A percentile compares a stretch with the other conserved stretches of the same genome.
Evolutionary conservation across 2,329 filamentous ascomycete species (phyloP).

Genomic region (Fusarium keratoplasticum): DNA sequence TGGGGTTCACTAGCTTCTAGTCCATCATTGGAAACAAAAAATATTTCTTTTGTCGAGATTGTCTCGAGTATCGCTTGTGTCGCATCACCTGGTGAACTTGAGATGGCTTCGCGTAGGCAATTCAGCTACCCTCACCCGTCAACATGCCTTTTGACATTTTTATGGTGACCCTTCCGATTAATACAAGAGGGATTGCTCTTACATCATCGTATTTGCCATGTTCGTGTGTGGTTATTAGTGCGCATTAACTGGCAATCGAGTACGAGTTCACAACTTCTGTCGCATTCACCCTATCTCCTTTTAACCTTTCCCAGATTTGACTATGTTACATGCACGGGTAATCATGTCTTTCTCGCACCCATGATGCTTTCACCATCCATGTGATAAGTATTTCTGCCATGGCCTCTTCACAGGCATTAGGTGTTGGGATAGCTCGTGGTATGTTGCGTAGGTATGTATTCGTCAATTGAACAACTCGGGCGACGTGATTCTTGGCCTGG

Average conservation of each 20-base stretch:
- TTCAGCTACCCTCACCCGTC: accelerated
- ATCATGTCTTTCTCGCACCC: background rate
- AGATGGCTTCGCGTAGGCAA: background rate
- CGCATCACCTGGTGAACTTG: background rate
- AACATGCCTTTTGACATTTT: too few species aligned
- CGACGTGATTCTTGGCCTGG: background rate
- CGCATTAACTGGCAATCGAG: background rate
- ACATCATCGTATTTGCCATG: background rate
- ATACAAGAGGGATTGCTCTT: background rate
- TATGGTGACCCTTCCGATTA: background rate
- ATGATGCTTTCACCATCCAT: background rate
- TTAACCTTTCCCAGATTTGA: background rate
- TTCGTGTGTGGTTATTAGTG: background rate
- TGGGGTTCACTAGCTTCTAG: conserved; percentile 31
- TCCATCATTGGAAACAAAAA: conserved; percentile 32
- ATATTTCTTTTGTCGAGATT: conserved; percentile 15
- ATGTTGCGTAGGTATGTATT: background rate
- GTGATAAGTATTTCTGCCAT: background rate
- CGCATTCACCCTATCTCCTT: background rate
- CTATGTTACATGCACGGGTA: background rate
- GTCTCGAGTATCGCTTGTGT: background rate
- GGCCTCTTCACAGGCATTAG: too few species aligned
- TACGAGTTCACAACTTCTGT: background rate
- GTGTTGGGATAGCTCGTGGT: too few species aligned
- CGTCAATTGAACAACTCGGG: background rate